These are phyloP conservation scores for Colletotrichum sp. DNA, from an alignment of 2,329 filamentous ascomycete genomes.

Conservation along the genomic window DNA sequence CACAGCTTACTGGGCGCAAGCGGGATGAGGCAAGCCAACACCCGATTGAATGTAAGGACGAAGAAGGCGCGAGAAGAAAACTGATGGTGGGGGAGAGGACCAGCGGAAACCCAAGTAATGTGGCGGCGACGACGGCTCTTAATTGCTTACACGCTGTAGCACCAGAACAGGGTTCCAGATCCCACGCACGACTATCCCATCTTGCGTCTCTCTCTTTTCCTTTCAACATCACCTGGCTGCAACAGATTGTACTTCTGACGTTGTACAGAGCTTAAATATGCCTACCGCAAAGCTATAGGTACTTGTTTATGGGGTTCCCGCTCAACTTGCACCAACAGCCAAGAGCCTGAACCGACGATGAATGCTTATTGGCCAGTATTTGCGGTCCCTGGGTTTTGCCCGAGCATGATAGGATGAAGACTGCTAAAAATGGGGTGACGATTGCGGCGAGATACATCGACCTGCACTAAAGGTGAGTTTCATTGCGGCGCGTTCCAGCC, in stretches of 20 bases:
- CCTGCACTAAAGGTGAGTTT: neutral
- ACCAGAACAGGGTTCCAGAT: neutral
- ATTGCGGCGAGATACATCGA: neutral
- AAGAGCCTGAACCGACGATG: neutral
- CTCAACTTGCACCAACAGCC: neutral
- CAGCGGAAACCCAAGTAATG: neutral
- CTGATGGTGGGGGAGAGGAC: neutral
- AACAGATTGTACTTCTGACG: neutral
- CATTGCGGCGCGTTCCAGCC: neutral
- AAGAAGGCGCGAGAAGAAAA: neutral
- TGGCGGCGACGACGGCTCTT: neutral
- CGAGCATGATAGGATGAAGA: neutral
- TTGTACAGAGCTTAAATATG: neutral
- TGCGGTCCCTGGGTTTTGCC: neutral
- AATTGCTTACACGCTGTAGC: neutral
- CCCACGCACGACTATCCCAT: neutral
- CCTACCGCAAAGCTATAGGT: neutral
- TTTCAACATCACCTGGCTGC: neutral
- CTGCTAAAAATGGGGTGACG: neutral
- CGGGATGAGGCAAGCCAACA: neutral
- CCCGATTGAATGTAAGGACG: neutral
- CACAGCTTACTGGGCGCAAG: neutral
- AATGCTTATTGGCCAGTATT: neutral
- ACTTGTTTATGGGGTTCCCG: neutral
- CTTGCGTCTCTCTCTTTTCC: neutral